Evolutionary conservation across 495 filamentous ascomycete genomes (phyloP).

Genomic region (Annulohypoxylon bovei): DNA sequence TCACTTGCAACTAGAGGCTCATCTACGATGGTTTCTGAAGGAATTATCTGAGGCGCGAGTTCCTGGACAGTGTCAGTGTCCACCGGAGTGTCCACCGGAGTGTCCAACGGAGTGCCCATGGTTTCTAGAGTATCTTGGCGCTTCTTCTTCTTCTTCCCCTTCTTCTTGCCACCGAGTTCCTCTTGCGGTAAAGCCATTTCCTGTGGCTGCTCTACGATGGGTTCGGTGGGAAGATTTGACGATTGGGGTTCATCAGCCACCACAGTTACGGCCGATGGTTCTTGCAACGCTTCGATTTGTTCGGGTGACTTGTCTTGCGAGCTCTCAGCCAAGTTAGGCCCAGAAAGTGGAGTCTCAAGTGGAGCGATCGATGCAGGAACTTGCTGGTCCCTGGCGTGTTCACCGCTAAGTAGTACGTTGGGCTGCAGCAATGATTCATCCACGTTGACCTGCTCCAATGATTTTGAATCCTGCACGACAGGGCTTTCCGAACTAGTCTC

Average conservation of each 20-base stretch:
- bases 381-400: slow-evolving; percentile 24
- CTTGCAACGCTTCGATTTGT: slow-evolving; percentile 22
- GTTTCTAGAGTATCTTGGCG: slow-evolving; percentile 27
- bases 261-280: slow-evolving; percentile 1
- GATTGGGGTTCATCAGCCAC: slow-evolving; percentile 12
- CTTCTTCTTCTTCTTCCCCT: slow-evolving; percentile 41
- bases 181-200: slow-evolving; percentile 11
- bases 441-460: slow-evolving; percentile 27
- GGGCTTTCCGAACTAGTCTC: slow-evolving; percentile 24
- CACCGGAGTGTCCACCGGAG: neutral
- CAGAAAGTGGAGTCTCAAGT: slow-evolving; percentile 20
- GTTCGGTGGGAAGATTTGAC: slow-evolving; percentile 14
- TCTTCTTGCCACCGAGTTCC: slow-evolving; percentile 35
- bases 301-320: slow-evolving; percentile 23
- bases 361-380: slow-evolving; percentile 24
- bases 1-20: slow-evolving; percentile 10
- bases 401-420: slow-evolving; percentile 32
- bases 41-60: neutral
- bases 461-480: slow-evolving; percentile 23
- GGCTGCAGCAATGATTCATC: slow-evolving; percentile 37
- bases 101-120: slow-evolving; percentile 16
- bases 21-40: slow-evolving; percentile 5
- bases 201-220: slow-evolving; percentile 12
- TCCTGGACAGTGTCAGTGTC: neutral
- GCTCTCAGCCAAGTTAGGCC: slow-evolving; percentile 17